phyloP scores from a whole-genome alignment of 768 basidiomycete genomes.

The Lactifluus subvellereus region DNA sequence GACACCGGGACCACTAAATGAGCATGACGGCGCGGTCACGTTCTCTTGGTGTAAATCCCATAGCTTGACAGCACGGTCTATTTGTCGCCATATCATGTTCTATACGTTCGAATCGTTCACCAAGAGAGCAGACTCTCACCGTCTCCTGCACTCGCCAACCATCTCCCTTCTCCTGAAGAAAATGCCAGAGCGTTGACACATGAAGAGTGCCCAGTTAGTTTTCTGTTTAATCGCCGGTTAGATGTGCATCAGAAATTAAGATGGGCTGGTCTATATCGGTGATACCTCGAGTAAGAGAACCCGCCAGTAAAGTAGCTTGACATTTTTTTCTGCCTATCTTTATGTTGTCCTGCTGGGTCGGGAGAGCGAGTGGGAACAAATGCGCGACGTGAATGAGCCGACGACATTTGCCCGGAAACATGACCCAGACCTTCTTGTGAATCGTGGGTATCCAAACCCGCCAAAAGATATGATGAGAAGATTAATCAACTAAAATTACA shows the following conservation, averaged over 20 bases:
- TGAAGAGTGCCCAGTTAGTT: slow-evolving; percentile 32
- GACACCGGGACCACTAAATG: slow-evolving; percentile 30
- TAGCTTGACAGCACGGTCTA: slow-evolving; percentile 32
- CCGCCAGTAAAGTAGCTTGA: slow-evolving; percentile 7
- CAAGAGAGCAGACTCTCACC: slow-evolving; percentile 25
- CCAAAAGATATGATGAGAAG: neutral
- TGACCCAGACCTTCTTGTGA: neutral
- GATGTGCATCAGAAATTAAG: neutral
- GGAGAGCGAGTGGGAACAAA: slow-evolving; percentile 2
- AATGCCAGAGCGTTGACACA: slow-evolving; percentile 36
- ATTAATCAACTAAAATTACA: neutral
- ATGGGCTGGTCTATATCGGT: neutral
- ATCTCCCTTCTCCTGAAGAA: slow-evolving; percentile 33
- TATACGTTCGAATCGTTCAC: neutral
- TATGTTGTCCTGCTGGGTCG: slow-evolving; percentile 1
- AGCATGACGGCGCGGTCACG: slow-evolving; percentile 27
- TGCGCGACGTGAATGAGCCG: neutral
- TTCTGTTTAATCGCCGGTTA: slow-evolving; percentile 25
- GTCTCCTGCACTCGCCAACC: slow-evolving; percentile 38
- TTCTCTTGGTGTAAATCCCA: slow-evolving; percentile 37
- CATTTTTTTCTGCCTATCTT: slow-evolving; percentile 8
- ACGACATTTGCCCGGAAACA: slow-evolving; percentile 15
- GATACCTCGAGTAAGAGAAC: slow-evolving; percentile 18
- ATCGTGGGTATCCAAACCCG: neutral
- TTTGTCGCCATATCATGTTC: neutral